Percentiles rank a stretch among this genome's conserved stretches.
phyloP scores from a whole-genome alignment of 371 early-diverging fungal genomes.

The Mortierella sp. region DNA sequence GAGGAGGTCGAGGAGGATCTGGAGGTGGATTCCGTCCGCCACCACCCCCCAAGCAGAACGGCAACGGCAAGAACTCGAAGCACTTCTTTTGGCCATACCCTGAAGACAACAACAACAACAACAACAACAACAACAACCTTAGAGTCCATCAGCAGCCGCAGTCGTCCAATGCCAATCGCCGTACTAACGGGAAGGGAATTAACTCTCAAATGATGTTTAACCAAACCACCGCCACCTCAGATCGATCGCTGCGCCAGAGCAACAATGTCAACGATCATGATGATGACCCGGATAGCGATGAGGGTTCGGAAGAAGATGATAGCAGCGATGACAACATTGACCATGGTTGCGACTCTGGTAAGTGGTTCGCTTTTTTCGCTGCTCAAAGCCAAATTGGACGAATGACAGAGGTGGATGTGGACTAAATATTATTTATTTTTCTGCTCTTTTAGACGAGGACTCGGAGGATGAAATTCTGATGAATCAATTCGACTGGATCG shows the following conservation, averaged over 20 bases:
- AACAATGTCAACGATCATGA: constrained; percentile 14
- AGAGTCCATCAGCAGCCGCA: constrained; percentile 11
- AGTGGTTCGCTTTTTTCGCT: not conserved
- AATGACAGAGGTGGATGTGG: not conserved
- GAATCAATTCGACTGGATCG: constrained; percentile 56
- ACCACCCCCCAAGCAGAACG: constrained; percentile 42
- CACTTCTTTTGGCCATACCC: constrained; percentile 50
- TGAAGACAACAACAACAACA: constrained; percentile 21
- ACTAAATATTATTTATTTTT: not conserved
- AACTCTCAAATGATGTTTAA: constrained; percentile 31
- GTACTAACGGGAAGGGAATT: constrained; percentile 14
- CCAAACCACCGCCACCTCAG: constrained; percentile 25
- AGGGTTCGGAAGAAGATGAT: constrained; percentile 2
- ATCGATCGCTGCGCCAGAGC: constrained; percentile 15
- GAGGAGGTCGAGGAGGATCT: constrained; percentile 21
- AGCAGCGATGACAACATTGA: constrained; percentile 48
- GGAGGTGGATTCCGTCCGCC: constrained; percentile 24
- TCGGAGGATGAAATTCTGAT: constrained; percentile 52
- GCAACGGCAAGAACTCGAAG: constrained; percentile 55
- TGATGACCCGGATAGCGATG: constrained; percentile 13
- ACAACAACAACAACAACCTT: constrained; percentile 7
- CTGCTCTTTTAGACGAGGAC: constrained; percentile 36
- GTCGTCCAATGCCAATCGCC: constrained; percentile 4
- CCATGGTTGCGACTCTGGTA: constrained; percentile 43
- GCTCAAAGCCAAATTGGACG: not conserved